Evolutionary conservation across 2,329 filamentous ascomycete species (phyloP).

Genomic region (Pseudonectria buxi): DNA sequence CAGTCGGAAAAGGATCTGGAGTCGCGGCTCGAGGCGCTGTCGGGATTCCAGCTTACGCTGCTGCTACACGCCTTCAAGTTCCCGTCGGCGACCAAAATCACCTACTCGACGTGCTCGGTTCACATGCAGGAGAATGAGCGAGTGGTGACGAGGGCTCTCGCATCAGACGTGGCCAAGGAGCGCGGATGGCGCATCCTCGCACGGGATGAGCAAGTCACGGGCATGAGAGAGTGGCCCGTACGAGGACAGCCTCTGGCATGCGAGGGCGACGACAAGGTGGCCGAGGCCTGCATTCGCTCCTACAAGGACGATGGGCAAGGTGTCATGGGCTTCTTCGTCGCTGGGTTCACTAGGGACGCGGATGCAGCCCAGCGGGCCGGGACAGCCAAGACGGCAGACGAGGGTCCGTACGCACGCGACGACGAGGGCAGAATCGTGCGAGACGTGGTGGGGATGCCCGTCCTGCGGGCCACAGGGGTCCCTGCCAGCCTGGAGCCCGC

Average conservation of each 20-base stretch:
- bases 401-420: conserved; percentile 49
- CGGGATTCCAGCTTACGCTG: conserved; percentile 74
- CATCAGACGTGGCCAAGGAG: conserved; percentile 56
- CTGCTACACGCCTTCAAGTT: conserved; percentile 81
- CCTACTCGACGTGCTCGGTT: conserved; percentile 91
- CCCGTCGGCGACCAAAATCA: conserved; percentile 65
- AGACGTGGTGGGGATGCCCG: conserved; percentile 33
- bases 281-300: conserved; percentile 74
- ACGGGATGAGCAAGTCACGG: conserved; percentile 65
- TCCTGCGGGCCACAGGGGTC: conserved; percentile 30
- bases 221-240: conserved; percentile 69
- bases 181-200: conserved; percentile 72
- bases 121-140: conserved; percentile 83
- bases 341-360: conserved; percentile 58
- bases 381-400: conserved; percentile 6
- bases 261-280: conserved; percentile 44
- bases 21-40: conserved; percentile 64
- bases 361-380: conserved; percentile 9
- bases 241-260: conserved; percentile 49
- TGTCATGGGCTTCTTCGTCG: conserved; percentile 94
- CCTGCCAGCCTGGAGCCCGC: conserved; percentile 19
- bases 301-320: conserved; percentile 75
- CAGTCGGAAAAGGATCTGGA: conserved; percentile 50
- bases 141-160: conserved; percentile 68
- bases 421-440: conserved; percentile 46